phyloP scores from a whole-genome alignment of 306 rosid genomes.

The Quercus parvula region DNA sequence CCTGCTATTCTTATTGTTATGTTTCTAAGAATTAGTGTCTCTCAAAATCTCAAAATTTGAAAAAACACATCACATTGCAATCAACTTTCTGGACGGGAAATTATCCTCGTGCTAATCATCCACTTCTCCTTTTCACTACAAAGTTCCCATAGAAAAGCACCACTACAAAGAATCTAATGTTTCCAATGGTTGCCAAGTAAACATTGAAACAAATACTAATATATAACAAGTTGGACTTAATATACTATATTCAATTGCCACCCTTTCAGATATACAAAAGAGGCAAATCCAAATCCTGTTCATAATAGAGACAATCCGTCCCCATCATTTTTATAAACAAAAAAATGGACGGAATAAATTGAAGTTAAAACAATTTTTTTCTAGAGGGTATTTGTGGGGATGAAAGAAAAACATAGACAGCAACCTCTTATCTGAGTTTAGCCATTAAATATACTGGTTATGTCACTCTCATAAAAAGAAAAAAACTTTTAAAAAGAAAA shows the following conservation, averaged over 20 bases:
- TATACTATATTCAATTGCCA: too few species aligned
- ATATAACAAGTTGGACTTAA: constrained; percentile 23
- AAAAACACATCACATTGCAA: background rate
- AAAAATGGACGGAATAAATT: too few species aligned
- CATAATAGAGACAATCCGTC: too few species aligned
- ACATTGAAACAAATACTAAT: background rate
- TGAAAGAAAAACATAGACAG: background rate
- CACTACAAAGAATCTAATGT: constrained; percentile 34
- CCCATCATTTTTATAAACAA: too few species aligned
- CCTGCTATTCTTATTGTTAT: background rate
- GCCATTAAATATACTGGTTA: background rate
- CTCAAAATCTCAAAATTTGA: too few species aligned
- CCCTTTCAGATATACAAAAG: too few species aligned
- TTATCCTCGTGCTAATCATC: constrained; percentile 4
- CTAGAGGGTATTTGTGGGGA: background rate
- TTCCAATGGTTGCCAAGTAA: constrained; percentile 13
- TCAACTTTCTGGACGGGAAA: constrained; percentile 16
- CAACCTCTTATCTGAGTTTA: background rate
- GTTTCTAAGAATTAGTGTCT: background rate
- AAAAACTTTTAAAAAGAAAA: too few species aligned
- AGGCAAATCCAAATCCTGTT: too few species aligned
- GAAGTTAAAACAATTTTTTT: too few species aligned
- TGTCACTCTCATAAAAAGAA: background rate
- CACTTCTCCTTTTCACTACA: constrained; percentile 12
- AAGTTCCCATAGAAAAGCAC: constrained; percentile 17